These are phyloP conservation scores for Rutidosis leptorrhynchoides DNA, from an alignment of 129 eudicot genomes.

Conservation along the genomic window DNA sequence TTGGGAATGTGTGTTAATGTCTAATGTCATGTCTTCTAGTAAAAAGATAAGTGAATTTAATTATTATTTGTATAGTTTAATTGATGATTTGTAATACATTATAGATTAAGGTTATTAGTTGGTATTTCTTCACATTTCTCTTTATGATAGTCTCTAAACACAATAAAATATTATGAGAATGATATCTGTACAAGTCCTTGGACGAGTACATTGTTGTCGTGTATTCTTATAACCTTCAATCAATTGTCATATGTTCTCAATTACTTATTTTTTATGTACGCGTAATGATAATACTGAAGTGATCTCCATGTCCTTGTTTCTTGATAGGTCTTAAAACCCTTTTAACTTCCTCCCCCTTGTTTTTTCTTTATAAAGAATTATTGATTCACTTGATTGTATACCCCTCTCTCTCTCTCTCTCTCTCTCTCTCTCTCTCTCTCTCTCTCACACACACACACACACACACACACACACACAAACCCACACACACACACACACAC, in stretches of 20 bases:
- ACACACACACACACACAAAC: too few species aligned
- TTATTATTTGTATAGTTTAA: neutral
- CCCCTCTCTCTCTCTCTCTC: neutral
- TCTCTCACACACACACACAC: too few species aligned
- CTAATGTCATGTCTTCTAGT: neutral
- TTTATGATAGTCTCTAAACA: neutral
- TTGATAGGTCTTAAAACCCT: neutral
- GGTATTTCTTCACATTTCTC: neutral
- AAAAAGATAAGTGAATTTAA: neutral
- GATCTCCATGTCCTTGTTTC: neutral
- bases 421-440: too few species aligned
- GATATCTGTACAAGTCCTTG: neutral
- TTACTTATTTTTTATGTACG: neutral
- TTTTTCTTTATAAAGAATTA: neutral
- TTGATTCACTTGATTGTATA: neutral
- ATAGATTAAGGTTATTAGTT: conserved; percentile 6
- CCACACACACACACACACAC: too few species aligned
- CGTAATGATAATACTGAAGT: neutral
- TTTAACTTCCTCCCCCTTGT: neutral
- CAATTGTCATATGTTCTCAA: neutral
- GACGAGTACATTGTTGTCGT: neutral
- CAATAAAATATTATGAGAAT: neutral
- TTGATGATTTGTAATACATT: conserved; percentile 13
- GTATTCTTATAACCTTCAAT: conserved; percentile 8
- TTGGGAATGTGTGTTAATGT: neutral